Evolutionary conservation across 1,284 basidiomycete genomes (phyloP).

Genomic region (Cystobasidium pallidum): DNA sequence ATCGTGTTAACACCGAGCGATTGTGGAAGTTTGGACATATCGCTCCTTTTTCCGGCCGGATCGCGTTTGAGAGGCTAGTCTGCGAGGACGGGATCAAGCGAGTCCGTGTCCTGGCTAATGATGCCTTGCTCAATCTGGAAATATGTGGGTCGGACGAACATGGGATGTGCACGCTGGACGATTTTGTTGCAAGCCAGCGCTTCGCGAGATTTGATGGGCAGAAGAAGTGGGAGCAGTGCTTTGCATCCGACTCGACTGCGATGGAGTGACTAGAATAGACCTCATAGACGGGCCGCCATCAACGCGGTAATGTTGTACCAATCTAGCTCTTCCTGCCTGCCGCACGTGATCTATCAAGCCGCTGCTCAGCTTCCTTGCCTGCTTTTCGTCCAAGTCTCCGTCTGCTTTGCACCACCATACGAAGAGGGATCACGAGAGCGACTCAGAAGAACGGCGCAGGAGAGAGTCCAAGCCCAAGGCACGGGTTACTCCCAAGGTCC

Average conservation of each 20-base stretch:
- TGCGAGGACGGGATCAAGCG: slow-evolving; percentile 60
- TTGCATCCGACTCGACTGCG: not conserved
- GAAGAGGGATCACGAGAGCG: not conserved
- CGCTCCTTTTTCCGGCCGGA: slow-evolving; percentile 67
- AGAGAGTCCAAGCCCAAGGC: too few relatives aligned
- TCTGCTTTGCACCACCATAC: not conserved
- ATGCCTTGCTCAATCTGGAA: slow-evolving; percentile 57
- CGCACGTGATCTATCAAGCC: too few relatives aligned
- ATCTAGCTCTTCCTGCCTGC: too few relatives aligned
- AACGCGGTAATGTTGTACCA: too few relatives aligned
- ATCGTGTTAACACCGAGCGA: not conserved
- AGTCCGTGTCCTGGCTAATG: slow-evolving; percentile 69
- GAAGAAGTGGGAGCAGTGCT: slow-evolving; percentile 32
- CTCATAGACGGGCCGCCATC: too few relatives aligned
- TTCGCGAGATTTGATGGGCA: slow-evolving; percentile 27
- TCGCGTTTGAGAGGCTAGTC: slow-evolving; percentile 66
- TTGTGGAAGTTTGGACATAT: slow-evolving; percentile 67
- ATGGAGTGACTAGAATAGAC: not conserved
- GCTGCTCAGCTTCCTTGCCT: not conserved
- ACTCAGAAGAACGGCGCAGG: too few relatives aligned
- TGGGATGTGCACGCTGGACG: slow-evolving; percentile 67
- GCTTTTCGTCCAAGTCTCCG: not conserved
- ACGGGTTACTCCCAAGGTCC: too few relatives aligned
- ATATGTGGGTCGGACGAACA: slow-evolving; percentile 59
- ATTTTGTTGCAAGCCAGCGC: slow-evolving; percentile 65